These are phyloP conservation scores for Boechera stricta DNA, from an alignment of 345 rosid genomes.

Conservation along the genomic window DNA sequence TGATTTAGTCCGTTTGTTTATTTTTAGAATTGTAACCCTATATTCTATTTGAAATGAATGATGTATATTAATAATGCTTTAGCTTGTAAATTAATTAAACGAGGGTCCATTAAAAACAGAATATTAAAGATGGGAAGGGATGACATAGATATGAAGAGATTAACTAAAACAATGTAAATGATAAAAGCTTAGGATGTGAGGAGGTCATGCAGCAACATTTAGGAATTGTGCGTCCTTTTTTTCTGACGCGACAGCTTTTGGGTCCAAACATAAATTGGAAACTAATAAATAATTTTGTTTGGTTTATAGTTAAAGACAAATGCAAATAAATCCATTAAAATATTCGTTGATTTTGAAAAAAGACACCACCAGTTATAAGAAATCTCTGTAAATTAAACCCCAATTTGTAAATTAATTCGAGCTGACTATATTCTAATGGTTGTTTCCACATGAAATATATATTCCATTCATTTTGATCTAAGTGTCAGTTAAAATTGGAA, in stretches of 20 bases:
- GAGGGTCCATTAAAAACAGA: neutral
- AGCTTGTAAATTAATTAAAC: neutral
- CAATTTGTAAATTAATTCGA: neutral
- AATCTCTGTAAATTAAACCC: neutral
- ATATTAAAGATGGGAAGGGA: conserved; percentile 18
- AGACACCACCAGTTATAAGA: neutral
- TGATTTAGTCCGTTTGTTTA: conserved; percentile 6
- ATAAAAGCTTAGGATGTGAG: conserved; percentile 37
- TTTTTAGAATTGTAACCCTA: neutral
- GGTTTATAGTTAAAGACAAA: conserved; percentile 21
- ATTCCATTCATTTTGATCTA: neutral
- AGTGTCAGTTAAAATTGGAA: neutral
- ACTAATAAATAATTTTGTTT: conserved; percentile 4
- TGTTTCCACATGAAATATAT: neutral
- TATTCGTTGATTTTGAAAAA: neutral
- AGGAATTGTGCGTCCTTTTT: conserved; percentile 21
- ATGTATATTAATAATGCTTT: conserved; percentile 1
- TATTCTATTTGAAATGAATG: conserved; percentile 12
- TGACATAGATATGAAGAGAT: conserved; percentile 7
- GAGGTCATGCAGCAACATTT: conserved; percentile 40
- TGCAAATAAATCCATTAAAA: neutral
- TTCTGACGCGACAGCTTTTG: conserved; percentile 31
- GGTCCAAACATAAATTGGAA: conserved; percentile 28
- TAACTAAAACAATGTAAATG: conserved; percentile 21
- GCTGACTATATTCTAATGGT: neutral